phyloP scores from a whole-genome alignment of 805 yeast species.

The Wilhelminamyces savonicus region DNA sequence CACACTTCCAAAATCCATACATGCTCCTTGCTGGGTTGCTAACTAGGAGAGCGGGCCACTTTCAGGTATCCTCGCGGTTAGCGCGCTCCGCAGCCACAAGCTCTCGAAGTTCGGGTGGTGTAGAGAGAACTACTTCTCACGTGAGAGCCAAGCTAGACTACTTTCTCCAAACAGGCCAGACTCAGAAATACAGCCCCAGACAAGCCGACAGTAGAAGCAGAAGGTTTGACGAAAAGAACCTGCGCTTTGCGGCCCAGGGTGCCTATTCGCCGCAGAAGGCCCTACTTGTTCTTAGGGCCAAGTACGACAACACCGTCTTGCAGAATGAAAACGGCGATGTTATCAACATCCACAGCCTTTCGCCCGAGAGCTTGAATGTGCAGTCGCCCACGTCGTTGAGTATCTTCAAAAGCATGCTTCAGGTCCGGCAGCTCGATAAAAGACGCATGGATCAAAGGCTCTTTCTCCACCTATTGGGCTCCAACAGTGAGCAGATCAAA shows the following conservation, averaged over 20 bases:
- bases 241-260: conserved; percentile 1
- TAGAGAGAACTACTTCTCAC: no score
- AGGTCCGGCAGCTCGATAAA: conserved; percentile 16
- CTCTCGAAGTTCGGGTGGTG: no score
- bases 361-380: conserved; percentile 16
- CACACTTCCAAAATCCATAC: no score
- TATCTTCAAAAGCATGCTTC: conserved; percentile 23
- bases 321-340: conserved; percentile 17
- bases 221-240: conserved; percentile 3
- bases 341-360: conserved; percentile 17
- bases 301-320: conserved; percentile 21
- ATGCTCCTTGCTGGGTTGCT: no score
- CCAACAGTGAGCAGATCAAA: conserved; percentile 47
- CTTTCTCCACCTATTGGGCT: conserved; percentile 51
- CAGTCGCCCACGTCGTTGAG: conserved; percentile 12
- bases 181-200: conserved; percentile 10
- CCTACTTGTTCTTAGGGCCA: conserved; percentile 20
- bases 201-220: conserved; percentile 8
- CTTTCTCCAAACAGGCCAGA: conserved; percentile 23
- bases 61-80: no score
- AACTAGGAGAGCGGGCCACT: no score
- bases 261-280: conserved; percentile 13
- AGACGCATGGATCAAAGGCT: conserved; percentile 38
- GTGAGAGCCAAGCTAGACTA: conserved; percentile 17
- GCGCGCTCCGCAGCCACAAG: no score